Percentiles rank a stretch among this genome's conserved stretches.
Conservation (phyloP, 164 flowering plant genomes). For the Macadamia tetraphylla region DNA sequence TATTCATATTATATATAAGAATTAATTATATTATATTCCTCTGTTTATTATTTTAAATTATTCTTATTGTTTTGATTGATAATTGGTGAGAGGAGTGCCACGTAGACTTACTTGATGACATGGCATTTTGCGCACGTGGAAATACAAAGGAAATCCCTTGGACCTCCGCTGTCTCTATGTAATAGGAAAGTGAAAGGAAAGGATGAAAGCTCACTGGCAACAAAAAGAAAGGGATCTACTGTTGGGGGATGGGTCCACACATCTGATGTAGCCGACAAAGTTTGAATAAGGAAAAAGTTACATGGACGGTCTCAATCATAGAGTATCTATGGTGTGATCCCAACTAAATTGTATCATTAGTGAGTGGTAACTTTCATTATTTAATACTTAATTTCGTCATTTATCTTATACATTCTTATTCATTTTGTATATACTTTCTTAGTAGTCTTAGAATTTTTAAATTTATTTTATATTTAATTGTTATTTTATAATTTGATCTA, state of each 20-base stretch:
- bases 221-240: neutral
- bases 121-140: conserved; percentile 8
- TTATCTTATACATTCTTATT: too few species aligned
- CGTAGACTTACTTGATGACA: neutral
- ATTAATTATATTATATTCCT: neutral
- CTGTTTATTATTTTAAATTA: neutral
- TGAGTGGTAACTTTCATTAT: too few species aligned
- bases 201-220: neutral
- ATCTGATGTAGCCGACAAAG: neutral
- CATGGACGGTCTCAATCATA: too few species aligned
- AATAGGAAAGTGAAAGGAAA: conserved; percentile 5
- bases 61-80: neutral
- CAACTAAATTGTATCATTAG: too few species aligned
- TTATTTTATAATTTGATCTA: too few species aligned
- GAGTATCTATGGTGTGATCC: too few species aligned
- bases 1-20: neutral
- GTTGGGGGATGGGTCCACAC: neutral
- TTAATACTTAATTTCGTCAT: too few species aligned
- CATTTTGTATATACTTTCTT: too few species aligned
- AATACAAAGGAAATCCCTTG: neutral
- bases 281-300: too few species aligned
- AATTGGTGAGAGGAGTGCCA: neutral
- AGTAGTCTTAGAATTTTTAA: too few species aligned
- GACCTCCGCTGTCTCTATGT: too few species aligned
- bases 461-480: too few species aligned